These are phyloP conservation scores for Sechiopsis laciniata DNA, from an alignment of 306 rosid genomes.

Conservation along the genomic window DNA sequence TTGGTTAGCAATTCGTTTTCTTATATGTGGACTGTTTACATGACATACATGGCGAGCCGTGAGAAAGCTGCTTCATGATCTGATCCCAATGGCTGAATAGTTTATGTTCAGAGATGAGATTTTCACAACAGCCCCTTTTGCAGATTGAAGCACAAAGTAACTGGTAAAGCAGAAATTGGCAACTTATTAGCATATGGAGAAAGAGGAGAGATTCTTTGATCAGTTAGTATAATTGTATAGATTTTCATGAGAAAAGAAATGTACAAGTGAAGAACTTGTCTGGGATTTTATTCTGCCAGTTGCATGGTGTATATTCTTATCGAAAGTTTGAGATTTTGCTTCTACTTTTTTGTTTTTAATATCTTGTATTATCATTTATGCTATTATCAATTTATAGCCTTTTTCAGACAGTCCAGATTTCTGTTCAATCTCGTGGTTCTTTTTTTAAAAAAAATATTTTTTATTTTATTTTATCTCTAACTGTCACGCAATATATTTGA, in stretches of 20 bases:
- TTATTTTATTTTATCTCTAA: no score
- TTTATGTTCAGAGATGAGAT: neutral
- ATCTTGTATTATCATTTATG: neutral
- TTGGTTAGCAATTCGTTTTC: slow-evolving; percentile 89
- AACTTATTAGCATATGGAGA: neutral
- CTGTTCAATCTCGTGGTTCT: neutral
- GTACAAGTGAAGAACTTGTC: neutral
- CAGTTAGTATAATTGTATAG: neutral
- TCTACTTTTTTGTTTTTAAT: neutral
- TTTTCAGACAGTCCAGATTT: neutral
- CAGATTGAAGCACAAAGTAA: neutral
- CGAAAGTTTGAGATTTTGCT: neutral
- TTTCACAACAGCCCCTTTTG: neutral
- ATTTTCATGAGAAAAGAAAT: neutral
- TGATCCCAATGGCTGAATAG: neutral
- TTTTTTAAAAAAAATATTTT: no score
- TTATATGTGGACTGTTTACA: slow-evolving; percentile 81
- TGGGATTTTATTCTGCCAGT: neutral
- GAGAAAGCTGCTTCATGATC: slow-evolving; percentile 45
- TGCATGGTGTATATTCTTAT: neutral
- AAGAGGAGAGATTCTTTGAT: neutral
- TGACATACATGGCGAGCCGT: slow-evolving; percentile 86
- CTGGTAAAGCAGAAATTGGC: neutral
- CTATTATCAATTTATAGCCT: neutral
- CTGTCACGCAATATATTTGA: no score